These are phyloP conservation scores for Syzygium jambos DNA, from an alignment of 345 rosid species.

Conservation along the genomic window DNA sequence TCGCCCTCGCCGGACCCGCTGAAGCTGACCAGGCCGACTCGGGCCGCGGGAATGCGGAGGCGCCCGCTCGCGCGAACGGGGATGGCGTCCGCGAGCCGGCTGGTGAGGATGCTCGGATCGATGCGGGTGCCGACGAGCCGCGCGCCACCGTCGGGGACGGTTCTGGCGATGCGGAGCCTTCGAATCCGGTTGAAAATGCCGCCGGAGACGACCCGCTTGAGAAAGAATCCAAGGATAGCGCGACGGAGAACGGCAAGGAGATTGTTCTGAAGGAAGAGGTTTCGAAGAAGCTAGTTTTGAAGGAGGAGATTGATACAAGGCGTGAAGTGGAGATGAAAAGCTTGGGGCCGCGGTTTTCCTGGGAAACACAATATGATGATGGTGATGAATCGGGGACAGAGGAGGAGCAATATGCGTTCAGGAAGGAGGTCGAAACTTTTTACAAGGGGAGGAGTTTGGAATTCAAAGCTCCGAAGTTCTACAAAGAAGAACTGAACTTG, in stretches of 20 bases:
- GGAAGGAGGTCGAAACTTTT: constrained; percentile 47
- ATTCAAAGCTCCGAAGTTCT: constrained; percentile 61
- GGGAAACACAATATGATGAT: constrained; percentile 25
- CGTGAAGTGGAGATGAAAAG: constrained; percentile 5
- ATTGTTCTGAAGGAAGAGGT: constrained; percentile 3
- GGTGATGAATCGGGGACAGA: constrained; percentile 50
- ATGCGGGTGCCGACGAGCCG: constrained; percentile 1
- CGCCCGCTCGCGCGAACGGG: neutral
- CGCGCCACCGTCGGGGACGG: neutral
- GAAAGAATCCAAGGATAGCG: constrained; percentile 10
- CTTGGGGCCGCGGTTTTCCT: constrained; percentile 16
- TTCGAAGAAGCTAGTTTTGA: constrained; percentile 4
- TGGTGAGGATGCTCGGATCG: neutral
- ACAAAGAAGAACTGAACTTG: constrained; percentile 54
- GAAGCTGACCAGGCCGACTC: neutral
- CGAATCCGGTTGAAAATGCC: neutral
- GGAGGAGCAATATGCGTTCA: constrained; percentile 47
- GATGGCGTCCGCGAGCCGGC: neutral
- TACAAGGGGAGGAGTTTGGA: constrained; percentile 36
- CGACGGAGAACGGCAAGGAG: neutral
- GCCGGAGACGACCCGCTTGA: constrained; percentile 10
- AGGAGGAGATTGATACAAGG: neutral
- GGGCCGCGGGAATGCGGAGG: neutral
- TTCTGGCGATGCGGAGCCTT: neutral
- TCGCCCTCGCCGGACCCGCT: neutral